Percentiles rank a stretch among this genome's conserved stretches.
These are phyloP conservation scores for Parmelia sp. DNA, from an alignment of 495 filamentous ascomycete genomes.

Conservation along the genomic window DNA sequence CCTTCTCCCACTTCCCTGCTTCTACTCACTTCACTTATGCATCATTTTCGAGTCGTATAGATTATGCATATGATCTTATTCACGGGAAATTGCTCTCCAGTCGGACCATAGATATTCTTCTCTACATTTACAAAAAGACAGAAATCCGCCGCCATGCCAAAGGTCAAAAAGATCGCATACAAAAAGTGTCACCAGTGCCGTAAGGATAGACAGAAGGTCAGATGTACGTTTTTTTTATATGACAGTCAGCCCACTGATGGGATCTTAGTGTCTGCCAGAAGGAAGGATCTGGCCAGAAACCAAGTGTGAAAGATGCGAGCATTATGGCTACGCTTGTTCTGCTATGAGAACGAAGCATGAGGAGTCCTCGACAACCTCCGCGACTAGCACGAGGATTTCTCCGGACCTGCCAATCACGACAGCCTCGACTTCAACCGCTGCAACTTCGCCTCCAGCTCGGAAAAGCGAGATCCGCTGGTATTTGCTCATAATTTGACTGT, in stretches of 20 bases:
- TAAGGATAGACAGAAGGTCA: slow-evolving; percentile 10
- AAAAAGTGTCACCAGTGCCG: slow-evolving; percentile 5
- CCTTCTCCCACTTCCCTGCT: neutral
- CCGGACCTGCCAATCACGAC: neutral
- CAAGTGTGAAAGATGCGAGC: slow-evolving; percentile 7
- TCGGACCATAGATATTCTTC: neutral
- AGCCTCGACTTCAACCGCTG: neutral
- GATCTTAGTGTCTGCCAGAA: slow-evolving; percentile 1
- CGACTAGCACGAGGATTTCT: neutral
- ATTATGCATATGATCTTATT: neutral
- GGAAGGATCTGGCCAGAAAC: slow-evolving; percentile 1
- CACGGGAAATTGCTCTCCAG: neutral
- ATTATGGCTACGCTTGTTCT: slow-evolving; percentile 10
- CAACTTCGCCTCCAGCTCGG: neutral
- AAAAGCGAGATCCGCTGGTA: neutral
- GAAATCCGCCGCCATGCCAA: slow-evolving; percentile 2
- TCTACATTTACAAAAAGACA: neutral
- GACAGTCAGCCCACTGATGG: neutral
- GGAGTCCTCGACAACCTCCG: neutral
- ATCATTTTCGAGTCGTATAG: neutral
- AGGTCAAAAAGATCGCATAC: slow-evolving; percentile 5
- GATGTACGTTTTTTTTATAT: neutral
- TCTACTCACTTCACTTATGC: neutral
- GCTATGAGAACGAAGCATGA: neutral
- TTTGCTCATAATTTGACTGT: neutral